Percentiles rank a stretch among this genome's conserved stretches.
phyloP scores from a whole-genome alignment of 2,329 filamentous ascomycete genomes.

The Trichocomaceae sp. region DNA sequence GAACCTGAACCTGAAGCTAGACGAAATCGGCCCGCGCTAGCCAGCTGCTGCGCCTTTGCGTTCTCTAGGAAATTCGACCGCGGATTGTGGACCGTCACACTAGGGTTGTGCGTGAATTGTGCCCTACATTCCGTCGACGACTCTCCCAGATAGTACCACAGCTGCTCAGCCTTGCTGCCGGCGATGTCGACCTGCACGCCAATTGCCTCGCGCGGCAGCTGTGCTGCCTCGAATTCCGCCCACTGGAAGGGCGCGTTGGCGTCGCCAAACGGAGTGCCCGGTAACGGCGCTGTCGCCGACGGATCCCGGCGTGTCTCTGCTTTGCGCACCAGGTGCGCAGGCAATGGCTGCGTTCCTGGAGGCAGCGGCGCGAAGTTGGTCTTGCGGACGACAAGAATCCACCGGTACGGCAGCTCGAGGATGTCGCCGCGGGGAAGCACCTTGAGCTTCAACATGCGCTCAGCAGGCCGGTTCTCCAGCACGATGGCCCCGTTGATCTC shows the following conservation, averaged over 20 bases:
- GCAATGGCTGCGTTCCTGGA: slow-evolving; percentile 41
- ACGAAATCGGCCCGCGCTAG: slow-evolving; percentile 14
- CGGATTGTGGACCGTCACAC: slow-evolving; percentile 42
- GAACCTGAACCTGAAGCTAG: not conserved
- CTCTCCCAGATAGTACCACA: slow-evolving; percentile 85
- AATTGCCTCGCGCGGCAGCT: slow-evolving; percentile 50
- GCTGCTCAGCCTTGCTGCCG: slow-evolving; percentile 56
- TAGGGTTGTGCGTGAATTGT: slow-evolving; percentile 78
- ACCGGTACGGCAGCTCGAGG: slow-evolving; percentile 58
- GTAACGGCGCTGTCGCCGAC: slow-evolving; percentile 56
- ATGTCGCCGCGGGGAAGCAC: slow-evolving; percentile 62
- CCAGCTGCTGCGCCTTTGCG: slow-evolving; percentile 28
- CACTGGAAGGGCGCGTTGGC: slow-evolving; percentile 54
- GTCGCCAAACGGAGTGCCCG: slow-evolving; percentile 61
- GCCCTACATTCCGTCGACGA: slow-evolving; percentile 83
- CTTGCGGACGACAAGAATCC: slow-evolving; percentile 45
- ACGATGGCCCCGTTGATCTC: slow-evolving; percentile 89
- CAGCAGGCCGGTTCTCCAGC: slow-evolving; percentile 70
- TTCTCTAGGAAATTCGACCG: slow-evolving; percentile 46
- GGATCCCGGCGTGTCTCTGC: slow-evolving; percentile 51
- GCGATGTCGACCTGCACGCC: slow-evolving; percentile 64
- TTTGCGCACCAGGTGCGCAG: slow-evolving; percentile 43
- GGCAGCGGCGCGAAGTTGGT: slow-evolving; percentile 43
- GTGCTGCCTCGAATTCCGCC: slow-evolving; percentile 69
- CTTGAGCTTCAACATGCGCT: slow-evolving; percentile 71